Percentiles rank a stretch among this genome's conserved stretches.
Evolutionary conservation across 352 stramenopile species (phyloP).

Genomic region (Phytophthora idaei): DNA sequence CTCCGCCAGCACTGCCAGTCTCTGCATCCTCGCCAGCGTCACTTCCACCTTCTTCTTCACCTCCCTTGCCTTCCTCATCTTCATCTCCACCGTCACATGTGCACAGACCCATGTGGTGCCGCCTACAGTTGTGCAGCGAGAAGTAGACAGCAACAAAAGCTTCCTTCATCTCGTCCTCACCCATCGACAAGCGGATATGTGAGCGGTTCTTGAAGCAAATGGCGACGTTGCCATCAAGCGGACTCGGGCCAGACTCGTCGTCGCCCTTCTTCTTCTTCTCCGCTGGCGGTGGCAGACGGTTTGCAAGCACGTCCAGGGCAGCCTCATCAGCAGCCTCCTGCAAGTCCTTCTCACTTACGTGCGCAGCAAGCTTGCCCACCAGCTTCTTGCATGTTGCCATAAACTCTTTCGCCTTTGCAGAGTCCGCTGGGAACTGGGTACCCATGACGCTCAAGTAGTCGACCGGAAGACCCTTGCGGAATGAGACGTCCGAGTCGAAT

Average conservation of each 20-base stretch:
- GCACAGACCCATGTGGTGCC: slow-evolving; percentile 86
- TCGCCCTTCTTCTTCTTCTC: slow-evolving; percentile 13
- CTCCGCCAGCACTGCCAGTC: slow-evolving; percentile 32
- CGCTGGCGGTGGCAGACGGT: slow-evolving; percentile 63
- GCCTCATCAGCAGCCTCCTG: slow-evolving; percentile 79
- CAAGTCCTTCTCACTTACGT: slow-evolving; percentile 58
- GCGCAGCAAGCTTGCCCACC: slow-evolving; percentile 52
- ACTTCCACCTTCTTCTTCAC: slow-evolving; percentile 35
- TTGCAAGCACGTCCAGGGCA: slow-evolving; percentile 75
- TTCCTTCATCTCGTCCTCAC: slow-evolving; percentile 64
- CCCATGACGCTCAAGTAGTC: slow-evolving; percentile 79
- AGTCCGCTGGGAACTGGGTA: slow-evolving; percentile 57
- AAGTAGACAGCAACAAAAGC: slow-evolving; percentile 73
- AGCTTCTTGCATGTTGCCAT: slow-evolving; percentile 49
- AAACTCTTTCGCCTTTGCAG: slow-evolving; percentile 57
- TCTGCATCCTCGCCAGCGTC: slow-evolving; percentile 29
- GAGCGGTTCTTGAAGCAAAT: slow-evolving; percentile 77
- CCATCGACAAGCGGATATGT: slow-evolving; percentile 70
- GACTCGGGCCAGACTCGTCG: slow-evolving; percentile 38
- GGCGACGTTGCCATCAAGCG: slow-evolving; percentile 47
- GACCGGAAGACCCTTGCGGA: slow-evolving; percentile 75
- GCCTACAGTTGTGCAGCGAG: slow-evolving; percentile 75
- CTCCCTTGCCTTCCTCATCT: slow-evolving; percentile 27
- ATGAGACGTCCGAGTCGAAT: slow-evolving; percentile 78
- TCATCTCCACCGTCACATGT: slow-evolving; percentile 52